These are phyloP conservation scores for Coemansia sp. DNA, from an alignment of 192 early-diverging fungal genomes.

Conservation along the genomic window DNA sequence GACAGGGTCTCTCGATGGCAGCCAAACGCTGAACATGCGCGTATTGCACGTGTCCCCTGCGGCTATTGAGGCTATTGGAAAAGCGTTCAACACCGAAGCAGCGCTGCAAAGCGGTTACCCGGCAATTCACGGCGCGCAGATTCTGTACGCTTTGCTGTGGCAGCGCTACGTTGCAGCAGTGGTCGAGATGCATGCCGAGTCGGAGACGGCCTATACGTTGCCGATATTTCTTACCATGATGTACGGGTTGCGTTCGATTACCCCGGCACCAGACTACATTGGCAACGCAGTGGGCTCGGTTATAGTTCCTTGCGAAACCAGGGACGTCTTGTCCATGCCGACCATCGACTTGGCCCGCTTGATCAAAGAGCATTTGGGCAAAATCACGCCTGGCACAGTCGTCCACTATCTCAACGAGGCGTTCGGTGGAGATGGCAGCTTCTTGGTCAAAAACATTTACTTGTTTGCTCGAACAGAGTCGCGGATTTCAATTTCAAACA, in stretches of 20 bases:
- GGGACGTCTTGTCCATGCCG: slow-evolving; percentile 6
- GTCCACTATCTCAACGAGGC: slow-evolving; percentile 9
- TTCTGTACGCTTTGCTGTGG: not conserved
- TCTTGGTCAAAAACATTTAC: slow-evolving; percentile 10
- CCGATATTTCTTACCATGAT: slow-evolving; percentile 21
- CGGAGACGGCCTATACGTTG: not conserved
- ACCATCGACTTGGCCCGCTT: slow-evolving; percentile 12
- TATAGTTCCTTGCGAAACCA: slow-evolving; percentile 2
- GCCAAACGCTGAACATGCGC: not conserved
- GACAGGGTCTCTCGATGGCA: not conserved
- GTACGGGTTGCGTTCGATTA: slow-evolving; percentile 12
- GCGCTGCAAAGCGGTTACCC: not conserved
- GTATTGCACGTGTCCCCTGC: not conserved
- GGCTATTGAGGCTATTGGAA: not conserved
- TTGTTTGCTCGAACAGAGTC: slow-evolving; percentile 5
- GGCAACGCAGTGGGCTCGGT: slow-evolving; percentile 27
- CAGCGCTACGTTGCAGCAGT: not conserved
- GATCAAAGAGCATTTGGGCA: slow-evolving; percentile 17
- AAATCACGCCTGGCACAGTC: slow-evolving; percentile 20
- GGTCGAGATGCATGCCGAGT: not conserved
- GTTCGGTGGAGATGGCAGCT: slow-evolving; percentile 4
- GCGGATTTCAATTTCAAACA: slow-evolving; percentile 22
- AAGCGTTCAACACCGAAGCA: not conserved
- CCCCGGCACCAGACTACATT: slow-evolving; percentile 17
- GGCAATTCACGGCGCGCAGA: not conserved